A percentile compares a stretch with the other conserved stretches of the same genome.
phyloP scores from a whole-genome alignment of 1,284 basidiomycete genomes.

The Thecaphora frezii region DNA sequence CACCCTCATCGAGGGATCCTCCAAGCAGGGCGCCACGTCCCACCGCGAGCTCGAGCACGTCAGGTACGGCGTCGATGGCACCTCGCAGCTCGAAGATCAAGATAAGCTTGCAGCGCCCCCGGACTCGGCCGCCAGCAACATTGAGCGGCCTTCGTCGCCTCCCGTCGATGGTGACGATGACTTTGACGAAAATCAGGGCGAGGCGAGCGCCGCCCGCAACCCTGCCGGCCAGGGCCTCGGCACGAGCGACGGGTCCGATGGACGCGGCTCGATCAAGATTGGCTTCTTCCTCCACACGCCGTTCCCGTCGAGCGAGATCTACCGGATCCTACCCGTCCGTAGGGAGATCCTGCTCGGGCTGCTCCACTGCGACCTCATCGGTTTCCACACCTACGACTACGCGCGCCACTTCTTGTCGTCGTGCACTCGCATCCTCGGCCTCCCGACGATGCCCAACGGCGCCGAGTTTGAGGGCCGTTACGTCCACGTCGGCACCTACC shows the following conservation, averaged over 20 bases:
- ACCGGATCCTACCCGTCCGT: slow-evolving; percentile 85
- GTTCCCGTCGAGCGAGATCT: slow-evolving; percentile 96
- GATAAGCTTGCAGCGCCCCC: slow-evolving; percentile 44
- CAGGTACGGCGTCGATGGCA: slow-evolving; percentile 48
- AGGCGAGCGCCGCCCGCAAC: slow-evolving; percentile 1
- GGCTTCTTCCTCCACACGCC: slow-evolving; percentile 99
- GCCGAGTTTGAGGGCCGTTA: slow-evolving; percentile 90
- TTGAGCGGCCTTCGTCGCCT: background rate
- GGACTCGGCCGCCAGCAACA: background rate
- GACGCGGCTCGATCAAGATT: slow-evolving; percentile 64
- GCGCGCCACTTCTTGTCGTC: slow-evolving; percentile 98
- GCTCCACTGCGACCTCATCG: slow-evolving; percentile 82
- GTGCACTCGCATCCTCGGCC: slow-evolving; percentile 89
- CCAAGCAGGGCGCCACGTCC: slow-evolving; percentile 61
- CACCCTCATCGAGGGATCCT: slow-evolving; percentile 71
- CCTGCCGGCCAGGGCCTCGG: slow-evolving; percentile 25
- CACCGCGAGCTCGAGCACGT: slow-evolving; percentile 53
- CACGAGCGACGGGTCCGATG: slow-evolving; percentile 44
- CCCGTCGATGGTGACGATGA: background rate
- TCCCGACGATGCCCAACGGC: slow-evolving; percentile 97
- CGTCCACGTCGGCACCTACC: slow-evolving; percentile 96
- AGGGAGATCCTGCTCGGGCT: slow-evolving; percentile 94
- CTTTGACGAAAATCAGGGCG: background rate
- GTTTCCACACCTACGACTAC: slow-evolving; percentile 99
- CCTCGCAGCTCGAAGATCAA: slow-evolving; percentile 40